These are phyloP conservation scores for Pterocarpus macrocarpus DNA, from an alignment of 306 rosid species.

Conservation along the genomic window DNA sequence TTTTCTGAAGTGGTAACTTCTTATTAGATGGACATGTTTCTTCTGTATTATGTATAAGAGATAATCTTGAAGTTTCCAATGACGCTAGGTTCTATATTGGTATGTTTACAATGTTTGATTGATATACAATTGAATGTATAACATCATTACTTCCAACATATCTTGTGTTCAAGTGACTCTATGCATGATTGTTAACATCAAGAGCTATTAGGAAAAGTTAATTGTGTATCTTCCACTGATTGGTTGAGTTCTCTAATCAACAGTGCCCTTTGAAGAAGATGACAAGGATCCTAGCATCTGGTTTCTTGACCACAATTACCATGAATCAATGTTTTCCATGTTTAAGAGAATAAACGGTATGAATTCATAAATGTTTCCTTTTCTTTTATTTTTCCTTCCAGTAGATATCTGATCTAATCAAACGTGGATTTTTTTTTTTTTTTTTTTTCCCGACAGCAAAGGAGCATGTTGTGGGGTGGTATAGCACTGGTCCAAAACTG, in stretches of 20 bases:
- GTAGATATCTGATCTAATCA: slow-evolving; percentile 21
- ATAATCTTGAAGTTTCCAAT: slow-evolving; percentile 1
- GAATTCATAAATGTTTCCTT: not conserved
- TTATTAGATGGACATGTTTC: slow-evolving; percentile 11
- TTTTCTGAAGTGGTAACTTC: slow-evolving; percentile 21
- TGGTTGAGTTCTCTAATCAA: slow-evolving; percentile 35
- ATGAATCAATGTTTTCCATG: slow-evolving; percentile 93
- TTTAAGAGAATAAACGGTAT: slow-evolving; percentile 96
- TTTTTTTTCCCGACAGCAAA: slow-evolving; percentile 62
- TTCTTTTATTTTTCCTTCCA: not conserved
- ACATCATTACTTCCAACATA: not conserved
- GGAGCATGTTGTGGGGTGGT: slow-evolving; percentile 96
- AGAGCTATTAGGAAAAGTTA: not conserved
- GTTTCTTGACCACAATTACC: slow-evolving; percentile 96
- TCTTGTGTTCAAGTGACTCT: slow-evolving; percentile 15
- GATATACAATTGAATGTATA: slow-evolving; percentile 36
- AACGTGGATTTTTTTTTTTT: not conserved
- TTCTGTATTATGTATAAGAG: not conserved
- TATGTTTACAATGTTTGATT: slow-evolving; percentile 15
- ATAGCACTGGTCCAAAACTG: slow-evolving; percentile 92
- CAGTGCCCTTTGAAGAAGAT: slow-evolving; percentile 98
- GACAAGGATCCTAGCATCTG: slow-evolving; percentile 92
- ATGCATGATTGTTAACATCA: not conserved
- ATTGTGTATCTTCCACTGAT: slow-evolving; percentile 15
- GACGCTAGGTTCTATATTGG: slow-evolving; percentile 9